Evolutionary conservation across 2,329 filamentous ascomycete genomes (phyloP), one percentile per base, ranked within the genome.

Genomic region (Pseudocercospora fuligena): DNA sequence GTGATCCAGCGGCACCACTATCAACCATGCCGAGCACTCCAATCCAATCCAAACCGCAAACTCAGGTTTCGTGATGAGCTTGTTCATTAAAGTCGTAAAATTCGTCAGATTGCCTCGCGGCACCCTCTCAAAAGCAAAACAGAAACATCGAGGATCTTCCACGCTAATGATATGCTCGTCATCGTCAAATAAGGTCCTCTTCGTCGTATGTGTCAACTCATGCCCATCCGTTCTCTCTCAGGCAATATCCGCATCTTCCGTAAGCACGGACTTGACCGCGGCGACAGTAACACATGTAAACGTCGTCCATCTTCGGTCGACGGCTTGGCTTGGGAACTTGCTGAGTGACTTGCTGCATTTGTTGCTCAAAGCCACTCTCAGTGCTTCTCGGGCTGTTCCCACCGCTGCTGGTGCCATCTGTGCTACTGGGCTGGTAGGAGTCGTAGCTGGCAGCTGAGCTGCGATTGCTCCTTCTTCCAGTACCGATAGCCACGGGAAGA

Each of bases 401-500:
- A 59, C 85, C 85, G 74, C 85, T 87, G 58, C 71, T 74, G 2
- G 70, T 70, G 25, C 73, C 74, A 16, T 78, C 79, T 53, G 81
- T 80, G 68, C 33, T 36, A 16, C 82, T 85, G 33, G 58, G 56
- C 6, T 58, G 29, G 2, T 78, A 82, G 59, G 81, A 83, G 66
- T 86, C 83, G 69, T 85, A 83, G 65, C 83, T 84, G 67, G 80
- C 80, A 12, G 67, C 69, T 19, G 73, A 72, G 47, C 76, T 80
- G 47, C 81, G 81, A 54, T 83, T 83, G 67, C 79, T 78, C 70
- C 83, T 81, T 68, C 87, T 79, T 25, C 88, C 88, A 12, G 85
- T 86, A 53, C 88, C 88, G 78, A 89, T 89, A 31, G 88, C 87
- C 65, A 89, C 87, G 1, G 88, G 88, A 25, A 89, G 79, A 5